Base-by-base conservation (phyloP, 805 yeast genomes). In the Saccharomycopsis vini region DNA sequence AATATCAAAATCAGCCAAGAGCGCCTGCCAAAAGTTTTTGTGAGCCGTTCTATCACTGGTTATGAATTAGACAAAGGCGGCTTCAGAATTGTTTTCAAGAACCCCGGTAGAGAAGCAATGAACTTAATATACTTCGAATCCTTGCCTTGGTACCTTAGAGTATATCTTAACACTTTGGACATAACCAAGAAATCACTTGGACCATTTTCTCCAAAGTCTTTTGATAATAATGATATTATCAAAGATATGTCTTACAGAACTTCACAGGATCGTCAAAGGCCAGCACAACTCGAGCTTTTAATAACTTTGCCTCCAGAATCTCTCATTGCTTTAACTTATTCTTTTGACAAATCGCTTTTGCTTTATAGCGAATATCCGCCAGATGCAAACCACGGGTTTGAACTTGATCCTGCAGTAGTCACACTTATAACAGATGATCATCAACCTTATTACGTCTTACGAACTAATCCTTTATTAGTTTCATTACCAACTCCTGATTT, bases 371-470 rank as follows among this genome's bases (percentile, higher is more conserved):
- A 92, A 59, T 92, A 92, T 56, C 98, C 98, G n/a, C 98, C 98
- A 1, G 98, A 92, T 67, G 97, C 98, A 2, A 92, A 92, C 59
- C 97, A 92, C 55, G 98, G 98, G 1, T 92, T 92, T 62, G 90
- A 89, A 47, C 77, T 92, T 36, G 92, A 92, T 20, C 95, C 97
- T 0, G 95, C 95, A 4, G 81, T 86, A 9, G 69, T 87, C 10
- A 72, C 81, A 2, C 73, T 85, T 0, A 42, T 79, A 6, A 45
- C 53, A 24, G 57, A 58, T 19, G 12, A 46, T 54, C 10, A 50
- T 37, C 26, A 48, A 36, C 50, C 44, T 10, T 48, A 5, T 30
- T 80, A 81, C 53, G 69, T 74, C 47, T 54, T 79, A 49, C 72
- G 97, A 57, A 86, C 97, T 0, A 76, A 96, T 3, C 83, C 97